Base-by-base conservation (phyloP, 2,329 filamentous ascomycete genomes). In the Claviceps citrina region DNA sequence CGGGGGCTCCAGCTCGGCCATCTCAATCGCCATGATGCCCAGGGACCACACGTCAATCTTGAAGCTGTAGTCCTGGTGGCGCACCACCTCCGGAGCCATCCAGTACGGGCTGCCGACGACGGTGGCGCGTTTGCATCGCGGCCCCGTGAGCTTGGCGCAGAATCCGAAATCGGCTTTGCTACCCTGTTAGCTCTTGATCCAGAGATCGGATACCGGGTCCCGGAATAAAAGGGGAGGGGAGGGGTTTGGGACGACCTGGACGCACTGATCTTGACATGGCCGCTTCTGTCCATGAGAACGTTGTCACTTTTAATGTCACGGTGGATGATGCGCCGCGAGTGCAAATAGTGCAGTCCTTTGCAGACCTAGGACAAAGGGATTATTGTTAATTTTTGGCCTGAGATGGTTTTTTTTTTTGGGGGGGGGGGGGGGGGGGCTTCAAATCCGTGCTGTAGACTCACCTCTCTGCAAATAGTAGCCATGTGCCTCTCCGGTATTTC, bases 251-350 rank as follows among this genome's bases (percentile, higher is more conserved):
- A 27, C 10, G 8, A 9, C 8, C 4, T 27, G 4, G 8, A 20
- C 31, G 10, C 24, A 18, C 34, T 26, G 7, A 36, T 36, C 24
- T 30, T 30, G 3, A 30, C 18, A 22, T 28, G 15, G 25, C 26
- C 35, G 18, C 83, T 22, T 33, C 31, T 33, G 57, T 93, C 86
- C 49, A 96, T 73, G 40, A 96, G 74, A 49, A 96, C 87, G 57
- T 96, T 96, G 67, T 95, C 89, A 65, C 82, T 89, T 75, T 96
- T 96, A 10, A 96, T 96, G 61, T 96, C 89, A 65, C 89, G 82
- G 60, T 96, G 89, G 49, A 96, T 96, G 50, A 96, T 95, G 63
- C 85, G 87, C 59, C 95, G 85, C 40, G 79, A 78, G 65, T 96
- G 91, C 7, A 96, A 72, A 60, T 96, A 87, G 51, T 93, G 83